Evolutionary conservation across 2,329 filamentous ascomycete species (phyloP).

Genomic region (Fusarium continuum): DNA sequence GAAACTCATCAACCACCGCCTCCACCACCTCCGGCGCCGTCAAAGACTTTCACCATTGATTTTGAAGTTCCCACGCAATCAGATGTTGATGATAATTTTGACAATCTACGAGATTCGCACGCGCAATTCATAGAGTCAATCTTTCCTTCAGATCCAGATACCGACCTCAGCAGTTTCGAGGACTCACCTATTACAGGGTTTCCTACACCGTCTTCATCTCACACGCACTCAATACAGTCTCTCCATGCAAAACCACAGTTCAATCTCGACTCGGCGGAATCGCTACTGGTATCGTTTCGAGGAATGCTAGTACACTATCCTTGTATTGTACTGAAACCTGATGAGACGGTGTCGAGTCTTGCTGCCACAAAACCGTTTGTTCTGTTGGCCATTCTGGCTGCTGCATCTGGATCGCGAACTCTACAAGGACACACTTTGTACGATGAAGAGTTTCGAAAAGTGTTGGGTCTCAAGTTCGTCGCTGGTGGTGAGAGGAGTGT

Average conservation of each 20-base stretch:
- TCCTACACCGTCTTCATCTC: constrained; percentile 44
- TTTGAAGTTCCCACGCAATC: constrained; percentile 56
- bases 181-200: constrained; percentile 35
- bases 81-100: constrained; percentile 53
- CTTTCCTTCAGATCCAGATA: constrained; percentile 45
- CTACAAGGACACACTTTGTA: constrained; percentile 63
- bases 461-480: constrained; percentile 65
- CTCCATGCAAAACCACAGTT: constrained; percentile 61
- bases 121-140: constrained; percentile 54
- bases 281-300: constrained; percentile 55
- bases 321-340: constrained; percentile 53
- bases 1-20: constrained; percentile 36
- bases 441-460: constrained; percentile 66
- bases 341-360: constrained; percentile 55
- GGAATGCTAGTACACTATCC: constrained; percentile 56
- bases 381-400: constrained; percentile 62
- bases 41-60: constrained; percentile 63
- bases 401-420: constrained; percentile 58
- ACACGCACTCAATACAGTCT: constrained; percentile 49
- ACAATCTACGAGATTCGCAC: constrained; percentile 56
- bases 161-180: constrained; percentile 20
- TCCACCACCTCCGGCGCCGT: constrained; percentile 48
- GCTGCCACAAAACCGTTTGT: constrained; percentile 61
- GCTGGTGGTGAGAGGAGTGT: constrained; percentile 65
- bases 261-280: constrained; percentile 62